Conservation (phyloP, 192 early-diverging fungal species). For the Gonapodya sp. region DNA sequence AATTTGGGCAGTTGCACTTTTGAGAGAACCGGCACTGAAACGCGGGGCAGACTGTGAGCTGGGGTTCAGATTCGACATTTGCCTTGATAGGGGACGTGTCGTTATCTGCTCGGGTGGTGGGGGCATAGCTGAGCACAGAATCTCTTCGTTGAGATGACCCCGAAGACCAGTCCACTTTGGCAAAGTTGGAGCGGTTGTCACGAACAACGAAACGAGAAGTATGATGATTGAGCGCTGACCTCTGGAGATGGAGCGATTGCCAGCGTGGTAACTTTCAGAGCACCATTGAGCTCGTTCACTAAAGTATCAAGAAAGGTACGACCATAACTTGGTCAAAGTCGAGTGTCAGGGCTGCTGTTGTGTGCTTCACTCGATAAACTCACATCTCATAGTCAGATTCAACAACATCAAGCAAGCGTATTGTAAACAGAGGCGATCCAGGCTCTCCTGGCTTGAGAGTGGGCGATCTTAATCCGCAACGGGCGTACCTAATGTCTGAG, state of each 20-base stretch:
- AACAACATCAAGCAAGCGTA: neutral
- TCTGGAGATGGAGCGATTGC: neutral
- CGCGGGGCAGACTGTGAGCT: neutral
- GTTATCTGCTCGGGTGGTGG: neutral
- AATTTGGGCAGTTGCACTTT: neutral
- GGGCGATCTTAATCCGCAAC: neutral
- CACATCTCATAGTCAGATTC: neutral
- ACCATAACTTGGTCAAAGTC: no score
- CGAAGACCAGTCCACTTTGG: neutral
- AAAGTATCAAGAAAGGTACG: neutral
- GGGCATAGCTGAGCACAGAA: neutral
- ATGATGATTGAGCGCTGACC: no score
- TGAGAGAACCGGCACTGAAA: neutral
- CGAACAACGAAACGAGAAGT: no score
- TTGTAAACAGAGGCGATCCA: neutral
- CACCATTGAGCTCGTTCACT: neutral
- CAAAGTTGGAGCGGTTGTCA: neutral
- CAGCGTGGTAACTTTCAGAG: neutral
- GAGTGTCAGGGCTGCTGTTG: no score
- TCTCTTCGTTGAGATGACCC: neutral
- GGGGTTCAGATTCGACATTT: neutral
- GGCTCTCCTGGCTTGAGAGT: neutral
- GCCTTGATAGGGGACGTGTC: neutral
- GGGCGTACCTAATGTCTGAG: no score
- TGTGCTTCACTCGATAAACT: neutral